Base-by-base conservation (phyloP, 2,329 filamentous ascomycete genomes). In the Penicillium frequentans region DNA sequence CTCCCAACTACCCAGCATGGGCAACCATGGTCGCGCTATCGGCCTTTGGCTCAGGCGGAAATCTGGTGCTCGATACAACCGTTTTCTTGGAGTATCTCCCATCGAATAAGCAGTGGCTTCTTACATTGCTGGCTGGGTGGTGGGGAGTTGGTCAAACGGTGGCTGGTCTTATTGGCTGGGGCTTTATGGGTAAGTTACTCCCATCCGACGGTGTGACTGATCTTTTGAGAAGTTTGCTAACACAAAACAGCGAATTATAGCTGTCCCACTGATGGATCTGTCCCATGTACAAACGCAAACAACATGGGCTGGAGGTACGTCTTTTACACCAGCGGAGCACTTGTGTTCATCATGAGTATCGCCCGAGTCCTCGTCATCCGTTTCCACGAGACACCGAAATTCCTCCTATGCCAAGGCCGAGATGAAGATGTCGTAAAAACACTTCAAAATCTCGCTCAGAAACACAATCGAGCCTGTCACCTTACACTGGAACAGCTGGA, bases 381-480 rank as follows among this genome's bases (percentile, higher is more conserved):
- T 10, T 60, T 62, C 21, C 55, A 62, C 11, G 60, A 62, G 29
- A 62, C 60, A 1, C 60, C 60, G 1, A 62, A 62, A 24, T 62
- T 60, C 14, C 53, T 62, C 26, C 55, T 62, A 6, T 60, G 60
- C 27, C 60, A 60, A 51, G 60, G 58, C 2, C 35, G 49, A 24
- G 60, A 62, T 27, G 58, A 56, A 27, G 51, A 58, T 23, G 58
- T 62, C 7, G 48, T 62, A 9, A 51, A 56, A 39, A 58, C 55
- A 11, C 55, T 60, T 37, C 27, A 58, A 13, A 27, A 58, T 39
- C 53, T 62, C 9, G 60, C 60, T 14, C 24, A 68, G 16, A 83
- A 81, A 64, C 83, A 84, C 70, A 77, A 82, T 54, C 73, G 81
- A 7, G 74, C 77, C 1, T 84, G 80, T 67, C 75, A 73, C 19